Conservation (phyloP, 2,329 filamentous ascomycete genomes). For the Colletotrichum sansevieriae region DNA sequence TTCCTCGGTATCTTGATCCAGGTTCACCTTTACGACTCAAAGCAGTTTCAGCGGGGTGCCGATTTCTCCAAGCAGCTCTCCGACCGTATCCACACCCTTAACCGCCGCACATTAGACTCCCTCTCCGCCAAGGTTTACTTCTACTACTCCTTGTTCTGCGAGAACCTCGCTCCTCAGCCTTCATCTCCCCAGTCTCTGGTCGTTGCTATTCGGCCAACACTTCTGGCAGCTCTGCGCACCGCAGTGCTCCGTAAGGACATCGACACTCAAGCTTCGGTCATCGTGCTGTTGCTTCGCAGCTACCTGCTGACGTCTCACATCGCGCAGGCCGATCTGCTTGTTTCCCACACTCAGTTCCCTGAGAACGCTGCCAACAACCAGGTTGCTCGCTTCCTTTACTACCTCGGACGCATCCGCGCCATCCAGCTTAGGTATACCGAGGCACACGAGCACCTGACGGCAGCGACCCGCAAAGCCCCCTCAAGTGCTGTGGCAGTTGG, state of each 20-base stretch:
- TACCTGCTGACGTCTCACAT: slow-evolving; percentile 98
- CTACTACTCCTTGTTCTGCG: slow-evolving; percentile 96
- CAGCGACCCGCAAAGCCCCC: slow-evolving; percentile 94
- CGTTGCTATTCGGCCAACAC: slow-evolving; percentile 85
- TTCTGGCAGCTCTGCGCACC: slow-evolving; percentile 90
- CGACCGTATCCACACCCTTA: slow-evolving; percentile 87
- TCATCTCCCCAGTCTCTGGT: slow-evolving; percentile 91
- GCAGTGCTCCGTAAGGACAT: slow-evolving; percentile 97
- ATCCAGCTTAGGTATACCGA: slow-evolving; percentile 98
- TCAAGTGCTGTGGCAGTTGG: slow-evolving; percentile 89
- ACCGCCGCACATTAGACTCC: slow-evolving; percentile 93
- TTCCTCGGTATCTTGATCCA: slow-evolving; percentile 89
- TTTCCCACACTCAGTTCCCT: slow-evolving; percentile 96
- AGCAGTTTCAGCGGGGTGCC: slow-evolving; percentile 83
- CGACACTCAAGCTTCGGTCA: slow-evolving; percentile 97
- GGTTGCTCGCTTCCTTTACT: slow-evolving; percentile 97
- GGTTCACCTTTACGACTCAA: slow-evolving; percentile 89
- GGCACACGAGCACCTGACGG: slow-evolving; percentile 92
- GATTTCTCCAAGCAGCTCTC: slow-evolving; percentile 88
- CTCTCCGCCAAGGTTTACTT: slow-evolving; percentile 97
- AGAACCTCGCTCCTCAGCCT: slow-evolving; percentile 87
- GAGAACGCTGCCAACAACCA: slow-evolving; percentile 97
- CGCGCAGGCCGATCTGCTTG: slow-evolving; percentile 93
- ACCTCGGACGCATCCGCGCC: slow-evolving; percentile 94
- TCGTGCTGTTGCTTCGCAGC: slow-evolving; percentile 93